These are phyloP conservation scores for Fragosphaeria purpurea DNA, from an alignment of 2,329 filamentous ascomycete species.

Conservation along the genomic window DNA sequence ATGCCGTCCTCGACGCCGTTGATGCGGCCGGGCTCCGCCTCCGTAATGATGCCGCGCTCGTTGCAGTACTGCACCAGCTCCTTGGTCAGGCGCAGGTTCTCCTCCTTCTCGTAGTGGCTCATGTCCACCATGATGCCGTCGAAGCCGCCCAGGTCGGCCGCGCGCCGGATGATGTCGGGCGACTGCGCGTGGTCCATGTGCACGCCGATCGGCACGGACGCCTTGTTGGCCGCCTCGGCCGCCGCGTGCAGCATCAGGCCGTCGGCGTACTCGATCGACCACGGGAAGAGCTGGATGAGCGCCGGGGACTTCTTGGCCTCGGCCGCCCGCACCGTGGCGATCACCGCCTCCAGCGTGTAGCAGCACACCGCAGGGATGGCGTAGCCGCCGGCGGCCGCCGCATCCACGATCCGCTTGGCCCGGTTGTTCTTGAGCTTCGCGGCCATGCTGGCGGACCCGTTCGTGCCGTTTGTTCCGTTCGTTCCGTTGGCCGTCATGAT, in stretches of 20 bases:
- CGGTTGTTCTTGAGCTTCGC: conserved; percentile 3
- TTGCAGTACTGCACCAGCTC: conserved; percentile 54
- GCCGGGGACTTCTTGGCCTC: conserved; percentile 55
- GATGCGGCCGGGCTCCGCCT: conserved; percentile 59
- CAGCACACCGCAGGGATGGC: conserved; percentile 23
- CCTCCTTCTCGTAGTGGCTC: conserved; percentile 60
- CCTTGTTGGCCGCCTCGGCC: conserved; percentile 41
- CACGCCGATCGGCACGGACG: conserved; percentile 48
- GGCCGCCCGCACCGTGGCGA: conserved; percentile 57
- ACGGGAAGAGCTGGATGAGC: conserved; percentile 64
- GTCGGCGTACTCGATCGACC: conserved; percentile 55
- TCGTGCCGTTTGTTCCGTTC: not conserved
- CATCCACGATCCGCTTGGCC: conserved; percentile 8
- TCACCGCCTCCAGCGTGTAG: conserved; percentile 62
- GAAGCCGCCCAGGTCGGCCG: conserved; percentile 47
- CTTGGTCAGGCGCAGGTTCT: conserved; percentile 54
- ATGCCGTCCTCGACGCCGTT: conserved; percentile 54
- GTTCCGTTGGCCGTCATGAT: not conserved
- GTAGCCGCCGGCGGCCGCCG: conserved; percentile 4
- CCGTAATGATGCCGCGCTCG: conserved; percentile 51
- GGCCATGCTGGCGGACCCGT: not conserved
- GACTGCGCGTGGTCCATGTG: conserved; percentile 60
- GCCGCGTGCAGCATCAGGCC: conserved; percentile 42
- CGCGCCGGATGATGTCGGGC: conserved; percentile 45
- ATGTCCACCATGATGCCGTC: conserved; percentile 72